Conservation (phyloP, 345 rosid genomes). For the Populus ilicifolia region DNA sequence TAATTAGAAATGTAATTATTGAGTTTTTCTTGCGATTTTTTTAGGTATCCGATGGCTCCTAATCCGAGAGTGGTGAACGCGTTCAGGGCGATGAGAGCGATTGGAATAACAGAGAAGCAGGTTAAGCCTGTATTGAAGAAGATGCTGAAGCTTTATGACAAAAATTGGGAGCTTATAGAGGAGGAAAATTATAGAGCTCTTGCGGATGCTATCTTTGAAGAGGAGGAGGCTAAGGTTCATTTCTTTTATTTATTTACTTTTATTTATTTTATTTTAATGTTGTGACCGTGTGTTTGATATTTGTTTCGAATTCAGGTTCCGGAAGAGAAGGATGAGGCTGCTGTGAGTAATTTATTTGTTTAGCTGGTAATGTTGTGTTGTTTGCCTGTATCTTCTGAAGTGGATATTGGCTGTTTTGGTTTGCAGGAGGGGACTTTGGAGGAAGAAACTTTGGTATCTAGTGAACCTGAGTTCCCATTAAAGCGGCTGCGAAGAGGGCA, state of each 20-base stretch:
- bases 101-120: conserved; percentile 50
- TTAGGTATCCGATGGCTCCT: conserved; percentile 41
- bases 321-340: conserved; percentile 27
- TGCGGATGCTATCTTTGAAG: conserved; percentile 83
- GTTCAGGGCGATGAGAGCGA: conserved; percentile 56
- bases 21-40: background rate
- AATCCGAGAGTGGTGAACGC: conserved; percentile 50
- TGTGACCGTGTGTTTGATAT: conserved; percentile 6
- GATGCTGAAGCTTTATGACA: conserved; percentile 66
- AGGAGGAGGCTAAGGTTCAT: conserved; percentile 58
- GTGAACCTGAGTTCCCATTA: conserved; percentile 57
- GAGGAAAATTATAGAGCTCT: conserved; percentile 83
- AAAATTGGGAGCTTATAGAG: conserved; percentile 77
- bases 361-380: conserved; percentile 1
- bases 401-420: conserved; percentile 14
- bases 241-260: background rate
- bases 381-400: background rate
- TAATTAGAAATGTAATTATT: background rate
- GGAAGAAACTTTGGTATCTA: conserved; percentile 36
- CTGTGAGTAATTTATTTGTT: conserved; percentile 33
- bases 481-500: conserved; percentile 67
- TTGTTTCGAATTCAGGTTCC: conserved; percentile 33
- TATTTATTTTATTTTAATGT: background rate
- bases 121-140: conserved; percentile 72
- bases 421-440: conserved; percentile 38